A percentile compares a stretch with the other conserved stretches of the same genome.
Evolutionary conservation across 176 grass and related monocot genomes (phyloP).

Genomic region (Rhynchospora breviuscula): DNA sequence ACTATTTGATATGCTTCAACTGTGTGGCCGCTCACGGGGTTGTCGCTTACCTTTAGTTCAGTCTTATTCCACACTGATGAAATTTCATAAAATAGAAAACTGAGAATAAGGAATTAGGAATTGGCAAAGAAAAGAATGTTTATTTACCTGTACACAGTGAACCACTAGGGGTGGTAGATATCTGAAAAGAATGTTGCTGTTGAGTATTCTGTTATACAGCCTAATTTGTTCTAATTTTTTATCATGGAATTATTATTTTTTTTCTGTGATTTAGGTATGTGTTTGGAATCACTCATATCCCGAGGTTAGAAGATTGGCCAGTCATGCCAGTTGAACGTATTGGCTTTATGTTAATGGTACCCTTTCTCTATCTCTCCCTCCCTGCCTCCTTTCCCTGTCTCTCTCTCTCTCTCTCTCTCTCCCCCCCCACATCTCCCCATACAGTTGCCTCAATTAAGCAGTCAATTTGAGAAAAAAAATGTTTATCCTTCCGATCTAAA

Average conservation of each 20-base stretch:
- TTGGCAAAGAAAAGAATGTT: not conserved
- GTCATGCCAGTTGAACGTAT: conserved; percentile 97
- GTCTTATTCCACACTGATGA: not conserved
- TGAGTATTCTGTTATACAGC: not conserved
- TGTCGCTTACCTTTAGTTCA: not conserved
- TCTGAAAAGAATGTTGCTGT: not conserved
- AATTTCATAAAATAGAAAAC: not conserved
- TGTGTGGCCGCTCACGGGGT: not conserved
- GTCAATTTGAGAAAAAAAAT: not conserved
- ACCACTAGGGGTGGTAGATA: not conserved
- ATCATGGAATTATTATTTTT: not conserved
- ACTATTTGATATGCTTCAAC: not conserved
- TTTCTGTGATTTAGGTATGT: conserved; percentile 51
- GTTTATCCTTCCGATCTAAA: not conserved
- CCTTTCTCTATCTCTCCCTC: not conserved
- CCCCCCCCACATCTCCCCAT: not conserved
- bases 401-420: conserved; percentile 3
- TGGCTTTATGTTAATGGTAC: conserved; percentile 98
- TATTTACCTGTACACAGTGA: not conserved
- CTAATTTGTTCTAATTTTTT: not conserved
- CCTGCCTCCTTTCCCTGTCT: not conserved
- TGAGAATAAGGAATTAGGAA: not conserved
- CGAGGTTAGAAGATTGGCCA: conserved; percentile 95
- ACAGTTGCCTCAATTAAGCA: not conserved
- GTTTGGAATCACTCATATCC: conserved; percentile 94